These are phyloP conservation scores for Selaginella moellendorffii DNA, from an alignment of 75 land plant genomes.

Conservation along the genomic window DNA sequence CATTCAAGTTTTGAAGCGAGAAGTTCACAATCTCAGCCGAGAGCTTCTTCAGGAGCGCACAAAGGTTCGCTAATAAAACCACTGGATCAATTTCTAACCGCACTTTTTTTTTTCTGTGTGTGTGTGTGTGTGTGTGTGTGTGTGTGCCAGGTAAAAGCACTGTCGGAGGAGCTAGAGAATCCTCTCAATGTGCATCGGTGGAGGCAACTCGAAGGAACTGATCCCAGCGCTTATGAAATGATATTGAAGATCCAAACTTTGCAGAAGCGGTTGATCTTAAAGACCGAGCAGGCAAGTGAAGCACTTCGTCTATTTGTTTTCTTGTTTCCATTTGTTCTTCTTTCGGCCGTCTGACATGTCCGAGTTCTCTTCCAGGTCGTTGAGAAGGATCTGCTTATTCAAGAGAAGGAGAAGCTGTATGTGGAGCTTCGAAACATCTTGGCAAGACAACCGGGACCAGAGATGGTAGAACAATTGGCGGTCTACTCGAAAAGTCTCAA, in stretches of 20 bases:
- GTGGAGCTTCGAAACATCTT: slow-evolving; percentile 21
- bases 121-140: too few species aligned
- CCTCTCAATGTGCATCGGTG: slow-evolving; percentile 30
- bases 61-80: slow-evolving; percentile 16
- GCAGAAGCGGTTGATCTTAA: slow-evolving; percentile 18
- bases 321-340: too few species aligned
- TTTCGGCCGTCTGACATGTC: too few species aligned
- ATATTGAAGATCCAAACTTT: slow-evolving; percentile 27
- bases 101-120: too few species aligned
- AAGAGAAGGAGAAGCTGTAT: slow-evolving; percentile 29
- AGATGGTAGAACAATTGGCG: slow-evolving; percentile 16
- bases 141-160: slow-evolving; percentile 21
- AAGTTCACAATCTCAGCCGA: slow-evolving; percentile 17
- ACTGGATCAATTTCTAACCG: not conserved
- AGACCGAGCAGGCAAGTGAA: slow-evolving; percentile 21
- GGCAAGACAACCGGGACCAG: slow-evolving; percentile 30
- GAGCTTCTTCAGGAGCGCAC: slow-evolving; percentile 21
- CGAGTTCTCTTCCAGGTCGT: too few species aligned
- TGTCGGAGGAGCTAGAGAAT: slow-evolving; percentile 27
- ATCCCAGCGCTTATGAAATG: slow-evolving; percentile 26
- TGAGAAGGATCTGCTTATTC: slow-evolving; percentile 25
- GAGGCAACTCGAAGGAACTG: slow-evolving; percentile 28
- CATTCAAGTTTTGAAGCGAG: slow-evolving; percentile 16
- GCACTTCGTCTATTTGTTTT: too few species aligned
- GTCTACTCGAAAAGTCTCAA: slow-evolving; percentile 14